Evolutionary conservation across 1,284 basidiomycete genomes (phyloP).

Genomic region (Pseudozyma thailandica): DNA sequence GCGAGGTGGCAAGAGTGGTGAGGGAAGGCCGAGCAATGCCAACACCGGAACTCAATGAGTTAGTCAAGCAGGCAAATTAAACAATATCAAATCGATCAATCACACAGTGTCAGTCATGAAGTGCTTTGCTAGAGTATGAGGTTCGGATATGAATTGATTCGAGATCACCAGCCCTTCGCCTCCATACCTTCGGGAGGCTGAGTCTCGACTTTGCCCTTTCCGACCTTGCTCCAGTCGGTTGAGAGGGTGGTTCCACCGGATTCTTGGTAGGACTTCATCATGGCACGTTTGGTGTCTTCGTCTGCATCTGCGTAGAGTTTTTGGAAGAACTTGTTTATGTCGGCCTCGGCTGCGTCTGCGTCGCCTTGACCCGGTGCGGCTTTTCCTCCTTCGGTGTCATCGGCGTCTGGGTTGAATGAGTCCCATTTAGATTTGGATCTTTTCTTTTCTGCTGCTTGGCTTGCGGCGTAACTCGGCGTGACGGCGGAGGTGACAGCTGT

Average conservation of each 20-base stretch:
- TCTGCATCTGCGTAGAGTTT: slow-evolving; percentile 64
- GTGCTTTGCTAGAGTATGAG: too few relatives aligned
- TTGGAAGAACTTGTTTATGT: slow-evolving; percentile 65
- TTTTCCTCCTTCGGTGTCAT: slow-evolving; percentile 19
- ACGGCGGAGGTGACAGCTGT: slow-evolving; percentile 10
- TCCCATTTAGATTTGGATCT: slow-evolving; percentile 62
- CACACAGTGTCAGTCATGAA: too few relatives aligned
- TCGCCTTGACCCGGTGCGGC: slow-evolving; percentile 7
- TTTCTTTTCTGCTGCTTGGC: slow-evolving; percentile 13
- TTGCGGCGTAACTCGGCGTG: slow-evolving; percentile 18
- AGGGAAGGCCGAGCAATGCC: slow-evolving; percentile 3
- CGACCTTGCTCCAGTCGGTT: slow-evolving; percentile 66
- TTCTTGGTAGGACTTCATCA: slow-evolving; percentile 66
- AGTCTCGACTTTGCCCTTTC: slow-evolving; percentile 35
- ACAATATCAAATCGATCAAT: neutral
- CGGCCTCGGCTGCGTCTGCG: slow-evolving; percentile 33
- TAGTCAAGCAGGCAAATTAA: neutral
- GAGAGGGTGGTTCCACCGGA: slow-evolving; percentile 62
- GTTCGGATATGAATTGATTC: neutral
- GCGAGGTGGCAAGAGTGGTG: slow-evolving; percentile 2
- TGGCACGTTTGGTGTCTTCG: slow-evolving; percentile 63
- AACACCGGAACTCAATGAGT: neutral
- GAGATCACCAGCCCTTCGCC: slow-evolving; percentile 51
- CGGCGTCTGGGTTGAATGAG: slow-evolving; percentile 48
- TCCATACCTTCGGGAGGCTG: slow-evolving; percentile 64